Percentiles rank a stretch among this genome's conserved stretches.
Evolutionary conservation across 768 basidiomycete genomes (phyloP).

Genomic region (Boletus pseudo-olivaceus): DNA sequence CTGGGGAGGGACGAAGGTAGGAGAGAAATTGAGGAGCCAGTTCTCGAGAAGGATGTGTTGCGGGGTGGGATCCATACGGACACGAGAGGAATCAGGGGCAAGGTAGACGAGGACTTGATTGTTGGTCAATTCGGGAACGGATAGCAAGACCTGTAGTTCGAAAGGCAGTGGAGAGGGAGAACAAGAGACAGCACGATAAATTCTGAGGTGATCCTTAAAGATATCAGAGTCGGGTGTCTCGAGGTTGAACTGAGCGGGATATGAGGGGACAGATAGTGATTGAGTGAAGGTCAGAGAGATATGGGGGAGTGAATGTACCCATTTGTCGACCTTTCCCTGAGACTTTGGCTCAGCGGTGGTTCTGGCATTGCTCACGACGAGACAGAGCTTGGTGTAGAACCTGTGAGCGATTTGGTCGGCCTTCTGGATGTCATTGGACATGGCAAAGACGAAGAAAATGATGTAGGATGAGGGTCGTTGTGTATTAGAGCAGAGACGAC

Average conservation of each 20-base stretch:
- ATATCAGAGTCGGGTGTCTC: slow-evolving; percentile 71
- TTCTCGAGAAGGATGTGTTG: slow-evolving; percentile 69
- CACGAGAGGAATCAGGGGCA: slow-evolving; percentile 54
- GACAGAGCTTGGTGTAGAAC: slow-evolving; percentile 79
- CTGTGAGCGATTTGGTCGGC: slow-evolving; percentile 85
- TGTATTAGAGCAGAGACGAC: slow-evolving; percentile 26
- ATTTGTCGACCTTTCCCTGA: slow-evolving; percentile 67
- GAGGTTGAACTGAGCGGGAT: slow-evolving; percentile 64
- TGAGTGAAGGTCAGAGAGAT: not conserved
- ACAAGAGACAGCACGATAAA: slow-evolving; percentile 52
- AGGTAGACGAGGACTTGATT: slow-evolving; percentile 73
- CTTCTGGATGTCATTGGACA: slow-evolving; percentile 57
- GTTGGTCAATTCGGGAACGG: slow-evolving; percentile 62
- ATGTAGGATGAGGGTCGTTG: slow-evolving; percentile 3
- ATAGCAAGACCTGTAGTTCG: slow-evolving; percentile 66
- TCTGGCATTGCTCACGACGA: slow-evolving; percentile 70
- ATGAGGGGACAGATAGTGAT: not conserved
- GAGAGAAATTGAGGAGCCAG: slow-evolving; percentile 54
- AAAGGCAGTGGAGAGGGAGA: slow-evolving; percentile 41
- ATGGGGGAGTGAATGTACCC: slow-evolving; percentile 49
- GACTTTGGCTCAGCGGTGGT: slow-evolving; percentile 48
- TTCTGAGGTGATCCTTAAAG: slow-evolving; percentile 58
- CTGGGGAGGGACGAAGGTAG: slow-evolving; percentile 10
- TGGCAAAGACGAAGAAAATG: slow-evolving; percentile 29
- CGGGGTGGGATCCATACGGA: slow-evolving; percentile 67